Evolutionary conservation across 2,329 filamentous ascomycete genomes (phyloP).

Genomic region (Shiraia bambusicola): DNA sequence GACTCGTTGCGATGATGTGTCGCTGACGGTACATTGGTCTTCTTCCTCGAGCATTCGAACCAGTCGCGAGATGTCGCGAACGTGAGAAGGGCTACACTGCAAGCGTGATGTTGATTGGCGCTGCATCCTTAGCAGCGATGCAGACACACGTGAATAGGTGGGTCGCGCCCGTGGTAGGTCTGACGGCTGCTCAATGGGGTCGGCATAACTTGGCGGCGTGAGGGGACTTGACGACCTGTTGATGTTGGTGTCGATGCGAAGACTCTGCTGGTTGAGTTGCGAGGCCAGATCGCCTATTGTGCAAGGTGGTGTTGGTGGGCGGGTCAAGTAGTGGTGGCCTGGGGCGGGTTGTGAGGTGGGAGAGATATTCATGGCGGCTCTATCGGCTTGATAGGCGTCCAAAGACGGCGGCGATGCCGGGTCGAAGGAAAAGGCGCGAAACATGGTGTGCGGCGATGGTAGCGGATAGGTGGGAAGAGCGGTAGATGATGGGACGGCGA

Average conservation of each 20-base stretch:
- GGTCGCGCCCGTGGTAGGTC: slow-evolving; percentile 14
- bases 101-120: slow-evolving; percentile 45
- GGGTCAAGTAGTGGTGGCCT: slow-evolving; percentile 6
- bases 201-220: slow-evolving; percentile 29
- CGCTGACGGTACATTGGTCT: slow-evolving; percentile 45
- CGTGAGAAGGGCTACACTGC: slow-evolving; percentile 44
- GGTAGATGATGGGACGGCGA: neutral
- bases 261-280: slow-evolving; percentile 36
- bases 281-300: slow-evolving; percentile 41
- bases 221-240: slow-evolving; percentile 17
- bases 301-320: slow-evolving; percentile 34
- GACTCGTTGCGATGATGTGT: slow-evolving; percentile 13
- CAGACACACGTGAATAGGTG: slow-evolving; percentile 36
- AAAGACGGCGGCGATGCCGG: slow-evolving; percentile 33
- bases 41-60: slow-evolving; percentile 47
- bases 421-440: slow-evolving; percentile 45
- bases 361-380: slow-evolving; percentile 35
- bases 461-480: neutral
- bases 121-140: slow-evolving; percentile 42
- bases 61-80: slow-evolving; percentile 46
- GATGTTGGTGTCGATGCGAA: slow-evolving; percentile 29
- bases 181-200: slow-evolving; percentile 11
- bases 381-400: slow-evolving; percentile 30
- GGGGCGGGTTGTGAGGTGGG: slow-evolving; percentile 30
- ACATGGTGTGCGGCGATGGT: slow-evolving; percentile 27